Base-by-base conservation (phyloP, 169 alveolate species). In the Eimeria zaria region DNA sequence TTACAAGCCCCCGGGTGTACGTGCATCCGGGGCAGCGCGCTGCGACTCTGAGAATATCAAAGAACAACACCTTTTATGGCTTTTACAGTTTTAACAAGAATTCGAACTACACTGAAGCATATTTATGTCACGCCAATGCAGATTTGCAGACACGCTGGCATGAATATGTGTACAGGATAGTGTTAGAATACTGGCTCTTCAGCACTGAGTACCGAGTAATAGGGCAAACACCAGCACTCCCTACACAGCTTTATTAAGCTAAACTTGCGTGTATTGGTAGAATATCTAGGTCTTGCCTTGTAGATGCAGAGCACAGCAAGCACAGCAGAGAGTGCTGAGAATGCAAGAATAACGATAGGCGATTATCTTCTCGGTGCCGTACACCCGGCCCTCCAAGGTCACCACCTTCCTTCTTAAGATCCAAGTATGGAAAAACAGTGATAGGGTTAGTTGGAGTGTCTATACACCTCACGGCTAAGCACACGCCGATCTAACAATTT, bases 21-120 rank as follows among this genome's bases (percentile, higher is more conserved):
- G 78, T 16, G 18, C 53, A 71, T 71, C 81, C 81, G 53, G 53
- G 53, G 81, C 51, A 33, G 81, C 51, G 81, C 81, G 81, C 81
- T 33, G 81, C 81, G 46, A 16, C 3, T 64, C 46, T 24, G 46
- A 33, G 12, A 27, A 39, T n/a, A 16, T 51, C 51, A 36, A 16
- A 8, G 81, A 16, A 71, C 4, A 36, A 71, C 33, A 71, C 51
- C 53, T 33, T 67, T n/a, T 67, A 6, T 30, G 78, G 78, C 51
- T 71, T 36, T 39, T 71, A 71, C 51, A 71, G 81, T 71, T 71
- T 71, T 36, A 71, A 71, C 81, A 20, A 30, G 46, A 62, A 8
- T 1, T 71, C 30, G 53, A 71, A 36, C 30, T 16, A 51, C 51
- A 36, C 80, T 36, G 51, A 69, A 69, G 36, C 36, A 3, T 16